phyloP scores from a whole-genome alignment of 1,284 basidiomycete genomes.

The Tremellales sp. region DNA sequence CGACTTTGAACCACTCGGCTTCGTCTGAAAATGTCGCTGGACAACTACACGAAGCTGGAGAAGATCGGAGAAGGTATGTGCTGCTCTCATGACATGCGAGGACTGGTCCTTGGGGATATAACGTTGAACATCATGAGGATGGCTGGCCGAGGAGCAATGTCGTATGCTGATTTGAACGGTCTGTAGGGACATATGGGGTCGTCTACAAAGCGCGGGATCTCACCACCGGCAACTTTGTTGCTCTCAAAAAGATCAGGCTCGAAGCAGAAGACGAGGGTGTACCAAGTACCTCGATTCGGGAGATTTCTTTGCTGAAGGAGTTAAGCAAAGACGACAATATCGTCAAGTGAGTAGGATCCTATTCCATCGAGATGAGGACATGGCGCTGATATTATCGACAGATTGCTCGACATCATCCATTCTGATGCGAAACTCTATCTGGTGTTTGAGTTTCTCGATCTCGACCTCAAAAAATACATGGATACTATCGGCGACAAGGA shows the following conservation, averaged over 20 bases:
- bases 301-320: constrained; percentile 95
- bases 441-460: constrained; percentile 98
- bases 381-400: constrained; percentile 74
- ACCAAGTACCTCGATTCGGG: constrained; percentile 92
- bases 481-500: constrained; percentile 95
- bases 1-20: no score
- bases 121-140: not conserved
- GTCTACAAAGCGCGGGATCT: constrained; percentile 90
- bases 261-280: constrained; percentile 95
- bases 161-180: not conserved
- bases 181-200: constrained; percentile 91
- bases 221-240: constrained; percentile 73
- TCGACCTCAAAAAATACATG: constrained; percentile 99
- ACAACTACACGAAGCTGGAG: constrained; percentile 65
- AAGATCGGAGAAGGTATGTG: constrained; percentile 62
- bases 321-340: constrained; percentile 88
- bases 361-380: not conserved
- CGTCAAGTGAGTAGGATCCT: constrained; percentile 55
- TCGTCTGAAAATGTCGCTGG: constrained; percentile 48
- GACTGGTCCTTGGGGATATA: not conserved
- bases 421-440: constrained; percentile 97
- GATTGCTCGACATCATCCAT: constrained; percentile 97
- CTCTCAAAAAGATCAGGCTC: constrained; percentile 95
- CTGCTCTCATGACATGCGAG: not conserved
- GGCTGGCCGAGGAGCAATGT: not conserved